phyloP scores from a whole-genome alignment of 2,329 filamentous ascomycete genomes.

The Alternaria triticina region DNA sequence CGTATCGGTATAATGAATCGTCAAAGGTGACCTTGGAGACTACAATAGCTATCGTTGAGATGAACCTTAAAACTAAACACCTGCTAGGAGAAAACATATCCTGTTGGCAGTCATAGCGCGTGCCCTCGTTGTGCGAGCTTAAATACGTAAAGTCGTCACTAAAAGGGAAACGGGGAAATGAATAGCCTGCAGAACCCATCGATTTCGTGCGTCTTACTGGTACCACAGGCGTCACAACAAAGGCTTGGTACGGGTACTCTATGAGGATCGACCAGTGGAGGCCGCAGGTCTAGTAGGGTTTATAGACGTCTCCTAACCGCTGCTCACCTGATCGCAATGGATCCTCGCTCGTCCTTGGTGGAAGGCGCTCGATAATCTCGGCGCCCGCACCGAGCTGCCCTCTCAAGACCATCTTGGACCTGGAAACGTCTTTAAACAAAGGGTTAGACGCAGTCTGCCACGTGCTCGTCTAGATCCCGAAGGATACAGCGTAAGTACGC shows the following conservation, averaged over 20 bases:
- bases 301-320: neutral
- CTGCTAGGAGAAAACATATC: neutral
- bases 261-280: neutral
- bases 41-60: neutral
- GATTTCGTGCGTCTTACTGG: too few relatives aligned
- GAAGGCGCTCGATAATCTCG: neutral
- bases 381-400: neutral
- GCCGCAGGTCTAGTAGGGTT: neutral
- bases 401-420: neutral
- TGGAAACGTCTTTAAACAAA: neutral
- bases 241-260: neutral
- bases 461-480: neutral
- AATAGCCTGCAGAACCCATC: too few relatives aligned
- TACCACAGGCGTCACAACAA: too few relatives aligned
- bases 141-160: neutral
- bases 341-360: neutral
- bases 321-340: neutral
- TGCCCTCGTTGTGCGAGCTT: neutral
- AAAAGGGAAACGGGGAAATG: too few relatives aligned
- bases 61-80: neutral
- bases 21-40: neutral
- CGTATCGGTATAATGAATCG: neutral
- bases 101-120: neutral
- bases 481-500: neutral
- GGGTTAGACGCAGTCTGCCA: neutral